Evolutionary conservation across 164 flowering plant genomes (phyloP).

Genomic region (Sextonia rubra): DNA sequence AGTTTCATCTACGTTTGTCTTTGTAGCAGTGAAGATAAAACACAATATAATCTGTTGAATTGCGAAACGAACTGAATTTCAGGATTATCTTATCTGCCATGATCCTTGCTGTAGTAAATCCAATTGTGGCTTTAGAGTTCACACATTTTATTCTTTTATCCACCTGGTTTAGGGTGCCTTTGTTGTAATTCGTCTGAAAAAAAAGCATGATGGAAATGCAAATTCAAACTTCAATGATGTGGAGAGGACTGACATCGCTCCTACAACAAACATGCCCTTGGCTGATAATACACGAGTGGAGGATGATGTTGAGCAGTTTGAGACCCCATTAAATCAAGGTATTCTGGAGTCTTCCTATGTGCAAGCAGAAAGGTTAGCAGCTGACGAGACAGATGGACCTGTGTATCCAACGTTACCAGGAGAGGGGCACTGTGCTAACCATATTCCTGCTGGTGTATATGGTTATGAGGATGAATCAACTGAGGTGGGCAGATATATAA

Average conservation of each 20-base stretch:
- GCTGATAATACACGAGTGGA: conserved; percentile 18
- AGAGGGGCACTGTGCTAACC: too few relatives aligned
- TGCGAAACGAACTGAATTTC: too few relatives aligned
- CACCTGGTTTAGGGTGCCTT: conserved; percentile 40
- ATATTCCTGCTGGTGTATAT: too few relatives aligned
- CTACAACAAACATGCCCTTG: conserved; percentile 29
- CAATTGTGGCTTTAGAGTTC: neutral
- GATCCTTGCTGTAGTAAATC: too few relatives aligned
- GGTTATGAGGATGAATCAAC: too few relatives aligned
- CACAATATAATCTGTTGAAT: too few relatives aligned
- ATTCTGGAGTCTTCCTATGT: conserved; percentile 12
- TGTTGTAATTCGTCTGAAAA: conserved; percentile 74
- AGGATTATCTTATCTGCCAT: too few relatives aligned
- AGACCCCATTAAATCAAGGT: conserved; percentile 25
- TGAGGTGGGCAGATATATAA: too few relatives aligned
- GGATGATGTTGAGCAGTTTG: conserved; percentile 4
- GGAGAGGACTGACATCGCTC: conserved; percentile 37
- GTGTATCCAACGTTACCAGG: neutral
- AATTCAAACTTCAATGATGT: conserved; percentile 35
- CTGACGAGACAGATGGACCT: conserved; percentile 13
- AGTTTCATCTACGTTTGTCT: too few relatives aligned
- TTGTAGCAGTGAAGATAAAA: too few relatives aligned
- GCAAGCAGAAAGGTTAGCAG: conserved; percentile 7
- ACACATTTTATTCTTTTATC: neutral
- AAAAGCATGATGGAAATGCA: conserved; percentile 34